Evolutionary conservation across 345 rosid species (phyloP).

Genomic region (Salix purpurea): DNA sequence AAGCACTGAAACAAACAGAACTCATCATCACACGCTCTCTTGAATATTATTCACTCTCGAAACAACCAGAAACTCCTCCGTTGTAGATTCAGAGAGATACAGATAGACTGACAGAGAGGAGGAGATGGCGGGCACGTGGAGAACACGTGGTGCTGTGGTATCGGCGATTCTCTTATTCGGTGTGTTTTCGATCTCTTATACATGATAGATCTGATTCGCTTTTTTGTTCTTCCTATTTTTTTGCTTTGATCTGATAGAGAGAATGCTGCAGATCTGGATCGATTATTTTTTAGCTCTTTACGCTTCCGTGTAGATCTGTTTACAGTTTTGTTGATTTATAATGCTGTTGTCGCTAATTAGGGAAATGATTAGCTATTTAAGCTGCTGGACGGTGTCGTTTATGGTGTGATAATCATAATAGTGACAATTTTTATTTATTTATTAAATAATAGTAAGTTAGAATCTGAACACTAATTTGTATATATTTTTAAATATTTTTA

Average conservation of each 20-base stretch:
- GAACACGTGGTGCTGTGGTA: conserved; percentile 49
- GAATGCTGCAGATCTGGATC: background rate
- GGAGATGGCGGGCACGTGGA: conserved; percentile 52
- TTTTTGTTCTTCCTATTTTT: background rate
- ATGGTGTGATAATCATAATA: background rate
- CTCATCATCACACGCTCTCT: background rate
- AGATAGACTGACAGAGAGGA: background rate
- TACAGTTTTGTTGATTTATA: too few species aligned
- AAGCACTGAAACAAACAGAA: background rate
- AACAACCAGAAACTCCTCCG: background rate
- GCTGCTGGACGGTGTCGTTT: background rate
- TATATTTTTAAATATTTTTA: background rate
- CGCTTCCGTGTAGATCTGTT: background rate
- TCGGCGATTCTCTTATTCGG: conserved; percentile 51
- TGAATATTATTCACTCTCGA: background rate
- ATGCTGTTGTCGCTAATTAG: background rate
- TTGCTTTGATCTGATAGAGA: background rate
- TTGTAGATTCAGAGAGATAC: background rate
- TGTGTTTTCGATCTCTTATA: conserved; percentile 14
- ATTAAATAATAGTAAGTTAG: background rate
- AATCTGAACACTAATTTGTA: background rate
- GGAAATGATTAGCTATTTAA: background rate
- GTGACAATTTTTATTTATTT: too few species aligned
- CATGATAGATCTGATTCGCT: conserved; percentile 12
- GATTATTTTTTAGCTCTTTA: background rate